Evolutionary conservation across 345 rosid species (phyloP).

Genomic region (Brassica rapa): DNA sequence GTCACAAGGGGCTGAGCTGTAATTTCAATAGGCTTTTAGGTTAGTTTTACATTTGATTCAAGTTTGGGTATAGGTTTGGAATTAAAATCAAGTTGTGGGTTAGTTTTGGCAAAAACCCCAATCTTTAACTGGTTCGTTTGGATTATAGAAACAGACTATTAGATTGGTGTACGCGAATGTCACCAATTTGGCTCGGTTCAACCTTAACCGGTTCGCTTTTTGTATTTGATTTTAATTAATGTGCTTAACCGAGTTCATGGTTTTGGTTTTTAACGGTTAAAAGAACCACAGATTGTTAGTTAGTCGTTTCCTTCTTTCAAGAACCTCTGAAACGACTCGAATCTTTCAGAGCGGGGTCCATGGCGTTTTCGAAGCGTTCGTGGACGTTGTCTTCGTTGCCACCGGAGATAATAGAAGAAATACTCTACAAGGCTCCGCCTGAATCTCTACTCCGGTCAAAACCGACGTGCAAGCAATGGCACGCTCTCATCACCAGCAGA

Average conservation of each 20-base stretch:
- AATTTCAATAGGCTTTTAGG: no score
- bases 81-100: no score
- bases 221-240: background rate
- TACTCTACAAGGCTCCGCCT: background rate
- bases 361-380: background rate
- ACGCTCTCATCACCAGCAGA: background rate
- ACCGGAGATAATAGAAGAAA: background rate
- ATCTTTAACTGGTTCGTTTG: background rate
- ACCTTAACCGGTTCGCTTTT: background rate
- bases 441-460: background rate
- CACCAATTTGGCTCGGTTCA: background rate
- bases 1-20: no score
- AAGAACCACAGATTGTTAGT: no score
- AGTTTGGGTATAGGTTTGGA: no score
- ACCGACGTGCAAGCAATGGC: background rate
- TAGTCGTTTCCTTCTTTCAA: background rate
- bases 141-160: background rate
- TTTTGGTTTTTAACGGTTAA: background rate
- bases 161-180: background rate
- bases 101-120: no score
- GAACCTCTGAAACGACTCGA: background rate
- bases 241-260: background rate
- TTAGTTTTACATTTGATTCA: no score
- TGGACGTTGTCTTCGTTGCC: background rate
- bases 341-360: background rate